Conservation (phyloP, 345 rosid genomes). For the Ceriops tagal region DNA sequence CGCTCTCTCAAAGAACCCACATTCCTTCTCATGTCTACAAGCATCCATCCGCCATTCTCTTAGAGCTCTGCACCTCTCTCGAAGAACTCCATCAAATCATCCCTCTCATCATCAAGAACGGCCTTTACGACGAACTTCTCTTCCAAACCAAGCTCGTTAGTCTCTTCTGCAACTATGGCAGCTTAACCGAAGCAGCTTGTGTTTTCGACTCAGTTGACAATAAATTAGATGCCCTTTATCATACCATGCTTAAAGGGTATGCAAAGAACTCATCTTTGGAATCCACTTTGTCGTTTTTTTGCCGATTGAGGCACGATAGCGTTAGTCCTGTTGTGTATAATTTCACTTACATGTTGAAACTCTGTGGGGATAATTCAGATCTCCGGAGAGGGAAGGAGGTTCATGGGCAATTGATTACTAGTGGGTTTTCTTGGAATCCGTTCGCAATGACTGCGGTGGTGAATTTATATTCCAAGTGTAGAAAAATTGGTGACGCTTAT, state of each 20-base stretch:
- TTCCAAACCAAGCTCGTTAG: slow-evolving; percentile 83
- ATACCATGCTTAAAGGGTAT: slow-evolving; percentile 82
- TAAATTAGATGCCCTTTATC: slow-evolving; percentile 59
- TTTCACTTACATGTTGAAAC: slow-evolving; percentile 68
- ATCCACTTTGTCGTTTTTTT: slow-evolving; percentile 45
- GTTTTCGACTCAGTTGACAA: slow-evolving; percentile 62
- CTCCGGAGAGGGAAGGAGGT: slow-evolving; percentile 59
- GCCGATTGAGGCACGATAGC: slow-evolving; percentile 55
- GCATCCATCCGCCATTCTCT: slow-evolving; percentile 75
- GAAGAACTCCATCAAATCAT: slow-evolving; percentile 56
- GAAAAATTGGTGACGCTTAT: slow-evolving; percentile 50
- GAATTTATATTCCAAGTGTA: slow-evolving; percentile 65
- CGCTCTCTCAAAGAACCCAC: slow-evolving; percentile 48
- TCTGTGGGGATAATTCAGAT: slow-evolving; percentile 54
- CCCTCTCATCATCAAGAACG: slow-evolving; percentile 62
- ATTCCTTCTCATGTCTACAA: slow-evolving; percentile 64
- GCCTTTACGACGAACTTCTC: slow-evolving; percentile 48
- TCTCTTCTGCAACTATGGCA: slow-evolving; percentile 65
- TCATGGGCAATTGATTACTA: slow-evolving; percentile 64
- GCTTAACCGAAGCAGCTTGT: slow-evolving; percentile 59
- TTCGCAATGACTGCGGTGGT: slow-evolving; percentile 74
- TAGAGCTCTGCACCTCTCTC: slow-evolving; percentile 58
- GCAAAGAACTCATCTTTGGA: slow-evolving; percentile 48
- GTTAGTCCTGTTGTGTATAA: slow-evolving; percentile 65
- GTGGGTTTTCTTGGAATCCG: slow-evolving; percentile 54